Evolutionary conservation across 768 basidiomycete genomes (phyloP), one percentile per base, ranked within the genome.

Genomic region (Rhodotorula paludigena): DNA sequence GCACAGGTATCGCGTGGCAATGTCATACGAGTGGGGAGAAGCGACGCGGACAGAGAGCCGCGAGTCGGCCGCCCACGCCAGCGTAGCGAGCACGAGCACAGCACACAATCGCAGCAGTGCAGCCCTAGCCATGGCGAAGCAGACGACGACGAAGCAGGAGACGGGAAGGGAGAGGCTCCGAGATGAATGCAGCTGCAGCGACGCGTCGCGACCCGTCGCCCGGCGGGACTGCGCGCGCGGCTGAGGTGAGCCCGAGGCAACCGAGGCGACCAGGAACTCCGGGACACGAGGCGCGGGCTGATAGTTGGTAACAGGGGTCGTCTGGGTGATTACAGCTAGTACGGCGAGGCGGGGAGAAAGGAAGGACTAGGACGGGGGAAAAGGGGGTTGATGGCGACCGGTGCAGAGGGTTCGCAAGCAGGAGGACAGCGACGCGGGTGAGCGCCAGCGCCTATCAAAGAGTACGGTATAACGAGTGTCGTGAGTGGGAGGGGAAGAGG

Each of bases 1-100:
- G 49, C 9, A 63, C 61, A 68, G 35, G 45, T 52, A 63, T 5
- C 66, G 66, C 20, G 61, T 41, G 12, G 35, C 48, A 20, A 63
- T 14, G 53, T 56, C 61, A n/a, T 36, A 57, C 3, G 55, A 28
- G 0, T 23, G 23, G 15, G 49, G 30, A 3, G 47, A 8, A 1
- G 20, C 66, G 30, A 62, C 56, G 0, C 51, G 25, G 56, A 63
- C 28, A 8, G 41, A 42, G 39, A 57, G 57, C 44, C 35, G 53
- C n/a, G 42, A 16, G 11, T 56, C 28, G 55, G n/a, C 38, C 7
- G 55, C 55, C 39, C 32, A 53, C 8, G 49, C 57, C 12, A 39
- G 49, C 0, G 48, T 25, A 15, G 57, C 30, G 11, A 25, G 7
- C 7, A 60, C 7, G 14, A 56, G 28, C 39, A 59, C 57, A 15